phyloP scores from a whole-genome alignment of 768 basidiomycete species.

The Rhizopogon vulgaris region DNA sequence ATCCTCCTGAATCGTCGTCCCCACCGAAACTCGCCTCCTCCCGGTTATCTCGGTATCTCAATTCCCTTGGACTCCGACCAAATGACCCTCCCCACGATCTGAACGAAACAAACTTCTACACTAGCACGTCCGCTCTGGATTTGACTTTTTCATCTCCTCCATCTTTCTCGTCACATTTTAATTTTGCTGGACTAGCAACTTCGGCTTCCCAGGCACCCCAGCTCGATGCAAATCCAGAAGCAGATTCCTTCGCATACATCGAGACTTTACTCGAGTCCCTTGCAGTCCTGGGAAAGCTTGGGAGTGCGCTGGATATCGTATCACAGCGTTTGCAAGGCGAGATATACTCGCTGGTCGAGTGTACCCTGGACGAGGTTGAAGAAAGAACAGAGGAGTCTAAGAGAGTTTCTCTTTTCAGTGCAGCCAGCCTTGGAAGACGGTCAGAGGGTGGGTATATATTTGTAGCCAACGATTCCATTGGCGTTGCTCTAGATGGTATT shows the following conservation, averaged over 20 bases:
- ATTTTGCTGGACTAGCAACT: conserved; percentile 13
- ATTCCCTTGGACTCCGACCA: conserved; percentile 58
- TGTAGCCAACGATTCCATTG: conserved; percentile 16
- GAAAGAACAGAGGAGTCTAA: conserved; percentile 82
- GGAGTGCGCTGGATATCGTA: conserved; percentile 75
- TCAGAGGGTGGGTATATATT: conserved; percentile 54
- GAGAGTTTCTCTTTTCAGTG: conserved; percentile 35
- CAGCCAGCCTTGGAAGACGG: conserved; percentile 31
- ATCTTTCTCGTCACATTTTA: conserved; percentile 18
- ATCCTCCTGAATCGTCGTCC: conserved; percentile 27
- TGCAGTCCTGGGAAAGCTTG: conserved; percentile 84
- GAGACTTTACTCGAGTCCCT: conserved; percentile 92
- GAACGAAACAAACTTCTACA: conserved; percentile 33
- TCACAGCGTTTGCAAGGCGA: conserved; percentile 80
- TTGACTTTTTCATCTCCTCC: conserved; percentile 12
- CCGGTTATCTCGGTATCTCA: conserved; percentile 58
- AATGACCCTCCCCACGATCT: conserved; percentile 75
- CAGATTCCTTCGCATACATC: conserved; percentile 89
- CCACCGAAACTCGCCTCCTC: conserved; percentile 37
- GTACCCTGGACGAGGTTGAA: conserved; percentile 84
- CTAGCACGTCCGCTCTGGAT: conserved; percentile 15
- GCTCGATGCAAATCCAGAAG: conserved; percentile 64
- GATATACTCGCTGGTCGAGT: conserved; percentile 79
- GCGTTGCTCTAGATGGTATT: conserved; percentile 13
- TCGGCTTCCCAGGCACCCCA: conserved; percentile 19